These are phyloP conservation scores for Porphyrellus cyaneotinctus DNA, from an alignment of 768 basidiomycete genomes.

Conservation along the genomic window DNA sequence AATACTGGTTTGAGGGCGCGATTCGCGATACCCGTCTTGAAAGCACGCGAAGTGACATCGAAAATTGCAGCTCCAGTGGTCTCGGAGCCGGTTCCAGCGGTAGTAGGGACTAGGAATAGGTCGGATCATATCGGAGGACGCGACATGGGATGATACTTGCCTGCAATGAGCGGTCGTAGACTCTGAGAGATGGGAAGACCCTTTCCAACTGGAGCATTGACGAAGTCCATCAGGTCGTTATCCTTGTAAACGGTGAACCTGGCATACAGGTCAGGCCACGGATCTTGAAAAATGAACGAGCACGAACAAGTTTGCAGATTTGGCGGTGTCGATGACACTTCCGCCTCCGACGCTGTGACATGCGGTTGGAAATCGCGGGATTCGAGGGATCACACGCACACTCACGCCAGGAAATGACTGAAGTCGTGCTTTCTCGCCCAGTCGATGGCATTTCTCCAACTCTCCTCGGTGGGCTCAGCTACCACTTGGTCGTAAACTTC, in stretches of 20 bases:
- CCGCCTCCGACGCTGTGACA: conserved; percentile 75
- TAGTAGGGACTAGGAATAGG: conserved; percentile 52
- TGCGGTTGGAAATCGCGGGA: not conserved
- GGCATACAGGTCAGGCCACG: conserved; percentile 4
- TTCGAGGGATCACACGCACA: conserved; percentile 10
- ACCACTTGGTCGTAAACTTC: conserved; percentile 79
- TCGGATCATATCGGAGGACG: not conserved
- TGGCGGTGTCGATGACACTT: conserved; percentile 93
- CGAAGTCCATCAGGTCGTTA: conserved; percentile 90
- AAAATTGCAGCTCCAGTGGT: conserved; percentile 95
- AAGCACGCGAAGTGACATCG: conserved; percentile 84
- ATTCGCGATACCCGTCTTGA: conserved; percentile 96
- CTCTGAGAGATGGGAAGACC: conserved; percentile 75
- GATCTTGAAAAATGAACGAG: not conserved
- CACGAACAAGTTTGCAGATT: conserved; percentile 83
- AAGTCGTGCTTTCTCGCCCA: conserved; percentile 87
- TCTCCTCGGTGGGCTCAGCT: conserved; percentile 89
- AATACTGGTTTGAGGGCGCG: conserved; percentile 87
- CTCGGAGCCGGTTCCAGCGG: conserved; percentile 88
- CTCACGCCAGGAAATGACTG: conserved; percentile 88
- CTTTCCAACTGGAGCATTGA: conserved; percentile 94
- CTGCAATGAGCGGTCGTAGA: conserved; percentile 81
- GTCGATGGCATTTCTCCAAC: conserved; percentile 81
- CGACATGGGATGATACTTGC: conserved; percentile 31
- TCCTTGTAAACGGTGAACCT: conserved; percentile 92